Evolutionary conservation across 2,329 filamentous ascomycete species (phyloP).

Genomic region (Aspergillus awamori): DNA sequence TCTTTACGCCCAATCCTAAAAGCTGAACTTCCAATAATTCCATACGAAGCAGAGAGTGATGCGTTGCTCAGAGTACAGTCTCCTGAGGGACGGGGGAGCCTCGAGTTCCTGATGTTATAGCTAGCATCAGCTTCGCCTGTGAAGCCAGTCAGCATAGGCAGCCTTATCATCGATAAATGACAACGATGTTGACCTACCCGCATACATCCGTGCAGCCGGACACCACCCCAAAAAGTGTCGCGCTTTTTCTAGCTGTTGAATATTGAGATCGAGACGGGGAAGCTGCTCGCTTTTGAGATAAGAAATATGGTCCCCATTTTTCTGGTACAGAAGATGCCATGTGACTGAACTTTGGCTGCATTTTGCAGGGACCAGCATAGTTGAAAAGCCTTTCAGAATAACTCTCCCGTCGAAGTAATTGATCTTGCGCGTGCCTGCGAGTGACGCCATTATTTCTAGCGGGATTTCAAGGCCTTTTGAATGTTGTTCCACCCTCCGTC

Average conservation of each 20-base stretch:
- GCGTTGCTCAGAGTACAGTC: neutral
- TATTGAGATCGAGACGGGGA: neutral
- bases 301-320: neutral
- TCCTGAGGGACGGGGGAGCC: neutral
- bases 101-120: neutral
- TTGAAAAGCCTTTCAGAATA: constrained; percentile 8
- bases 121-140: neutral
- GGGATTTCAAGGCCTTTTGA: constrained; percentile 8
- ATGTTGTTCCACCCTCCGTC: neutral
- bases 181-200: neutral
- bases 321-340: constrained; percentile 5
- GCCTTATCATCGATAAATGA: too few relatives aligned
- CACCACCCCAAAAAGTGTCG: constrained; percentile 15
- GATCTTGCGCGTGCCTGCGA: neutral
- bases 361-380: constrained; percentile 3
- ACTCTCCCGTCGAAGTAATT: neutral
- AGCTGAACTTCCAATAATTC: too few relatives aligned
- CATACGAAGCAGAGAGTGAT: too few relatives aligned
- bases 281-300: neutral
- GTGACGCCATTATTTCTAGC: neutral
- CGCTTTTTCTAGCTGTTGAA: neutral
- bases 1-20: neutral
- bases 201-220: constrained; percentile 1
- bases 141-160: neutral
- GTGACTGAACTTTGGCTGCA: neutral